Conservation (phyloP, 2,329 filamentous ascomycete species). For the Bipolaris sorokiniana region DNA sequence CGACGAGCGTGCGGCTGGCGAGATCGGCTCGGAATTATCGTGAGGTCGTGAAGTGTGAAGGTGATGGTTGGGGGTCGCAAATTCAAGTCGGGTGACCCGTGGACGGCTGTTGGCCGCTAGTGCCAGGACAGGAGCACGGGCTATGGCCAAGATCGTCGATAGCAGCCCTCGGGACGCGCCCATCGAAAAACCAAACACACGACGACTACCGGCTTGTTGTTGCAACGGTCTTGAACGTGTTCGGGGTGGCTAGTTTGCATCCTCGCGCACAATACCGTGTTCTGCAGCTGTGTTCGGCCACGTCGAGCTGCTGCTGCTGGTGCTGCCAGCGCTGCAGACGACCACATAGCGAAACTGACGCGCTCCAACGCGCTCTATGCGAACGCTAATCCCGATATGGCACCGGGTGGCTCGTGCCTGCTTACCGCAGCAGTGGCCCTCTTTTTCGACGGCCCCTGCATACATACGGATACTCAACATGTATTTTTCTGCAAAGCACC, state of each 20-base stretch:
- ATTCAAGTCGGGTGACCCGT: slow-evolving; percentile 21
- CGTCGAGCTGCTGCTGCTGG: slow-evolving; percentile 11
- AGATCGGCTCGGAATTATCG: slow-evolving; percentile 29
- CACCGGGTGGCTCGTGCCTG: slow-evolving; percentile 18
- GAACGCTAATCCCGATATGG: slow-evolving; percentile 14
- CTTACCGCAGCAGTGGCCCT: slow-evolving; percentile 7
- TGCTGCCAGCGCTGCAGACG: slow-evolving; percentile 5
- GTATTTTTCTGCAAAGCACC: slow-evolving; percentile 26
- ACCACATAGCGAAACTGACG: slow-evolving; percentile 24
- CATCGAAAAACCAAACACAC: slow-evolving; percentile 10
- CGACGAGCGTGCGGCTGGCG: slow-evolving; percentile 36
- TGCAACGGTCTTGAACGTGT: slow-evolving; percentile 5
- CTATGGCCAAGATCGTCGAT: slow-evolving; percentile 18
- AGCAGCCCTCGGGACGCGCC: slow-evolving; percentile 18
- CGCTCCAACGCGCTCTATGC: slow-evolving; percentile 26
- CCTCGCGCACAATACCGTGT: slow-evolving; percentile 11
- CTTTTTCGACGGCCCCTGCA: slow-evolving; percentile 29
- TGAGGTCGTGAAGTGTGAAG: slow-evolving; percentile 31
- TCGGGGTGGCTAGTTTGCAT: background rate
- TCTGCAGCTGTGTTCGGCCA: slow-evolving; percentile 10
- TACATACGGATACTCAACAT: slow-evolving; percentile 5
- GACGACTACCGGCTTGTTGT: slow-evolving; percentile 9
- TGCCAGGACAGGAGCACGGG: slow-evolving; percentile 13
- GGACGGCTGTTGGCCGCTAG: slow-evolving; percentile 19
- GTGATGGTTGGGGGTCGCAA: slow-evolving; percentile 26